phyloP scores from a whole-genome alignment of 75 land plant genomes.

The Sequoia sempervirens region DNA sequence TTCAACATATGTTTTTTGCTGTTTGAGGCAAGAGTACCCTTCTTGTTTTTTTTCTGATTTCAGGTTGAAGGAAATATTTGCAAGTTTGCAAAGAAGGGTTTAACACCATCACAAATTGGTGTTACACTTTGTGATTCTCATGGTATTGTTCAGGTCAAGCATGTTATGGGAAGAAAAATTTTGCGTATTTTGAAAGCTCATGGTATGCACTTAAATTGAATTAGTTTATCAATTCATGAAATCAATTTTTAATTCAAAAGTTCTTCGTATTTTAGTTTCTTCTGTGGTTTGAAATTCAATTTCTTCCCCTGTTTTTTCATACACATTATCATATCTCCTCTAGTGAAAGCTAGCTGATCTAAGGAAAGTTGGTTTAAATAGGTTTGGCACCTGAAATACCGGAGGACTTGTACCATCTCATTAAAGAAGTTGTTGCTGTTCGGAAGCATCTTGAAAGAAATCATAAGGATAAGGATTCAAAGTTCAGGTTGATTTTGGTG shows the following conservation, averaged over 20 bases:
- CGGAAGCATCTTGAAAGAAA: constrained; percentile 83
- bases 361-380: constrained; percentile 6
- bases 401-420: constrained; percentile 71
- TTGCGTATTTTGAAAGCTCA: constrained; percentile 9
- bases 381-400: constrained; percentile 79
- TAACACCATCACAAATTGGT: constrained; percentile 48
- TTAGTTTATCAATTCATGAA: neutral
- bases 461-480: constrained; percentile 83
- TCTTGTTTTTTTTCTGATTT: neutral
- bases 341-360: neutral
- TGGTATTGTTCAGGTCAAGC: constrained; percentile 38
- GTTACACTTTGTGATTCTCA: constrained; percentile 46
- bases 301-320: neutral
- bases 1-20: neutral
- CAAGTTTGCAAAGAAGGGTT: constrained; percentile 45
- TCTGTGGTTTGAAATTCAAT: neutral
- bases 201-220: neutral
- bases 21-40: neutral
- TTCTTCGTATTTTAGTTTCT: neutral
- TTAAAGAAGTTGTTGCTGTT: constrained; percentile 82
- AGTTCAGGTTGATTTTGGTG: constrained; percentile 65
- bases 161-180: constrained; percentile 10
- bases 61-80: constrained; percentile 53
- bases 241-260: neutral
- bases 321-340: neutral